Evolutionary conservation across 805 yeast genomes (phyloP).

Genomic region (Pichia nakasei): DNA sequence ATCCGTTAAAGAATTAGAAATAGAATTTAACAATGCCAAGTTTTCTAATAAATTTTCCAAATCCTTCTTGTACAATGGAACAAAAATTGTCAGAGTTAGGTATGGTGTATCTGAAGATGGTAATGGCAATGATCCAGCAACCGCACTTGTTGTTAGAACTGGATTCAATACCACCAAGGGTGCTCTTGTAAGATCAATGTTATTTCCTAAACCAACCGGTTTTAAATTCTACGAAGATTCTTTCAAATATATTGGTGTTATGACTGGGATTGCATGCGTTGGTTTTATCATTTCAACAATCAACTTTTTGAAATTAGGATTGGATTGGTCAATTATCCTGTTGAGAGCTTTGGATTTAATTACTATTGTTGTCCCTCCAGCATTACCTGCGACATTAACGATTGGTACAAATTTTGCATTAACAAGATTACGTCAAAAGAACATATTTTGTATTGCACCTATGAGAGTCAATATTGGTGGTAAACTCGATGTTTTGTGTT

Average conservation of each 20-base stretch:
- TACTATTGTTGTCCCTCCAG: slow-evolving; percentile 98
- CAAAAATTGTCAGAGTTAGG: slow-evolving; percentile 77
- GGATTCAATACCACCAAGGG: slow-evolving; percentile 97
- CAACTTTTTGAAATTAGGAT: slow-evolving; percentile 70
- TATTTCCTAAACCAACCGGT: slow-evolving; percentile 90
- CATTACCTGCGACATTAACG: slow-evolving; percentile 93
- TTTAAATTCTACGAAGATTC: slow-evolving; percentile 93
- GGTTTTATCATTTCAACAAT: slow-evolving; percentile 82
- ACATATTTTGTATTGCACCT: slow-evolving; percentile 87
- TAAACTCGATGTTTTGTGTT: slow-evolving; percentile 79
- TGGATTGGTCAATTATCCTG: slow-evolving; percentile 61
- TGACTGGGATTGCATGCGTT: slow-evolving; percentile 73
- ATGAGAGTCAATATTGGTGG: slow-evolving; percentile 95
- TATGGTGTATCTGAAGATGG: slow-evolving; percentile 47
- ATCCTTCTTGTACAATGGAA: slow-evolving; percentile 80
- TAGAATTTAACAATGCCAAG: slow-evolving; percentile 46
- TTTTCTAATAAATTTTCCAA: slow-evolving; percentile 60
- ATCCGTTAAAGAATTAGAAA: slow-evolving; percentile 45
- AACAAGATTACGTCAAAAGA: slow-evolving; percentile 55
- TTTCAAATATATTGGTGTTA: slow-evolving; percentile 90
- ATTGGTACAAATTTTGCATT: slow-evolving; percentile 94
- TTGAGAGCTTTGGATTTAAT: slow-evolving; percentile 88
- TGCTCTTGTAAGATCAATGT: slow-evolving; percentile 85
- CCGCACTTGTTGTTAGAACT: slow-evolving; percentile 80
- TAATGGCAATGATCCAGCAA: slow-evolving; percentile 62